These are phyloP conservation scores for Diplosphaera chodatii DNA, from an alignment of 139 green algal genomes.

Conservation along the genomic window DNA sequence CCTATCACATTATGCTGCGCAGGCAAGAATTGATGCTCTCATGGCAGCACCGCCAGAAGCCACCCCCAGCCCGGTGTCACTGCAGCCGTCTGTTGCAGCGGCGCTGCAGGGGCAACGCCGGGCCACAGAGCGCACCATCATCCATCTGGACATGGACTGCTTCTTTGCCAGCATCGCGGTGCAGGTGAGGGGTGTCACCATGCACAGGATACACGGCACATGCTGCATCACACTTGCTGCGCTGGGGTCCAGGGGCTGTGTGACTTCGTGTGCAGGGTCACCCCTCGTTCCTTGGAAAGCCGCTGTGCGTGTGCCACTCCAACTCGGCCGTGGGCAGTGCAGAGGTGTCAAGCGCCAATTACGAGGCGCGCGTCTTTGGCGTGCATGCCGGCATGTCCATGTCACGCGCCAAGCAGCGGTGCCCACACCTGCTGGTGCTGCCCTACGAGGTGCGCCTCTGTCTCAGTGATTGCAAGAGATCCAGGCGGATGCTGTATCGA, in stretches of 20 bases:
- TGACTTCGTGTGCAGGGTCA: neutral
- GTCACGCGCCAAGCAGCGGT: conserved; percentile 71
- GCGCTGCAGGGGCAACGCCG: neutral
- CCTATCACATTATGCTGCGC: too few species aligned
- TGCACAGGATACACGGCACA: too few species aligned
- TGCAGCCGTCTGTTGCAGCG: neutral
- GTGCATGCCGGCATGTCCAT: conserved; percentile 83
- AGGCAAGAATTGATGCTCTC: conserved; percentile 58
- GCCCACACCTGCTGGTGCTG: conserved; percentile 83
- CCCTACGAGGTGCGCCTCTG: conserved; percentile 82
- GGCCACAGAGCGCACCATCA: conserved; percentile 35
- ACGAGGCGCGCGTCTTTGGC: conserved; percentile 74
- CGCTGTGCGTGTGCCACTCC: conserved; percentile 81
- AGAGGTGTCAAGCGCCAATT: conserved; percentile 89
- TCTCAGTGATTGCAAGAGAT: too few species aligned
- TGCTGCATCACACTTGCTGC: too few species aligned
- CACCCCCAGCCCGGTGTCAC: neutral
- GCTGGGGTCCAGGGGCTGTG: too few species aligned
- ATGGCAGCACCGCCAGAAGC: neutral
- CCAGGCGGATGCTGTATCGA: too few species aligned
- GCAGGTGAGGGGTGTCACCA: neutral
- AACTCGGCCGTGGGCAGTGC: conserved; percentile 61
- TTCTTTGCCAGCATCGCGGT: conserved; percentile 88
- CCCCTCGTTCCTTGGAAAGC: conserved; percentile 13
- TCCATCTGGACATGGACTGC: conserved; percentile 97